phyloP scores from a whole-genome alignment of 2,329 filamentous ascomycete genomes.

The Ambrosiella beaveri region DNA sequence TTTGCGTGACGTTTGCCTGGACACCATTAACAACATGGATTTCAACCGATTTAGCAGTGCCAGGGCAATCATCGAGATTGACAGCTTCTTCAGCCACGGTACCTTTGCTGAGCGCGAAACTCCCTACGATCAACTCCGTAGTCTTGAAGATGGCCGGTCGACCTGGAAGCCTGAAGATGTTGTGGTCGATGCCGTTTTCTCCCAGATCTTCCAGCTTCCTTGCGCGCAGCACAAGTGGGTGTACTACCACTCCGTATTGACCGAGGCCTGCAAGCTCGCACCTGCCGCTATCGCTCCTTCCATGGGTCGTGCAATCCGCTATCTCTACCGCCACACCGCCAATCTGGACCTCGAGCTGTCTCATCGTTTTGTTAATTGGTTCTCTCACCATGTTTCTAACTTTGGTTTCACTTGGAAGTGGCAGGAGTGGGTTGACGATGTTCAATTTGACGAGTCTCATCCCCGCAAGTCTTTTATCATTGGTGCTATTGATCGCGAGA shows the following conservation, averaged over 20 bases:
- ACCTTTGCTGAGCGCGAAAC: slow-evolving; percentile 91
- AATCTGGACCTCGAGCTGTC: slow-evolving; percentile 73
- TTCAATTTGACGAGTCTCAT: slow-evolving; percentile 57
- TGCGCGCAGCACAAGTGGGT: slow-evolving; percentile 81
- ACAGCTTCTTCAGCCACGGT: slow-evolving; percentile 78
- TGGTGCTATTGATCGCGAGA: slow-evolving; percentile 87
- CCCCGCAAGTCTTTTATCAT: slow-evolving; percentile 88
- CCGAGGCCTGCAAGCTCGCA: slow-evolving; percentile 87
- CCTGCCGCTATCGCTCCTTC: slow-evolving; percentile 93
- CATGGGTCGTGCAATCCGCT: slow-evolving; percentile 81
- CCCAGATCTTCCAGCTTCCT: slow-evolving; percentile 79
- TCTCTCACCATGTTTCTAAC: slow-evolving; percentile 92
- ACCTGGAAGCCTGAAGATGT: slow-evolving; percentile 98
- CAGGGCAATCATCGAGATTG: slow-evolving; percentile 79
- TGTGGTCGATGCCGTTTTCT: slow-evolving; percentile 93
- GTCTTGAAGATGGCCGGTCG: slow-evolving; percentile 44
- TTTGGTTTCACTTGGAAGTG: slow-evolving; percentile 99
- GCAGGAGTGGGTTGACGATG: slow-evolving; percentile 88
- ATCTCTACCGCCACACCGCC: slow-evolving; percentile 67
- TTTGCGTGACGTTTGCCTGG: slow-evolving; percentile 68
- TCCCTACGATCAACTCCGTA: slow-evolving; percentile 73
- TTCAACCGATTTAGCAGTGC: slow-evolving; percentile 81
- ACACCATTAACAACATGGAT: slow-evolving; percentile 86
- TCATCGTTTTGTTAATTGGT: slow-evolving; percentile 91
- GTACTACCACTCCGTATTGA: slow-evolving; percentile 90